phyloP scores from a whole-genome alignment of 1,284 basidiomycete species.

The Ceratobasidium sp. region DNA sequence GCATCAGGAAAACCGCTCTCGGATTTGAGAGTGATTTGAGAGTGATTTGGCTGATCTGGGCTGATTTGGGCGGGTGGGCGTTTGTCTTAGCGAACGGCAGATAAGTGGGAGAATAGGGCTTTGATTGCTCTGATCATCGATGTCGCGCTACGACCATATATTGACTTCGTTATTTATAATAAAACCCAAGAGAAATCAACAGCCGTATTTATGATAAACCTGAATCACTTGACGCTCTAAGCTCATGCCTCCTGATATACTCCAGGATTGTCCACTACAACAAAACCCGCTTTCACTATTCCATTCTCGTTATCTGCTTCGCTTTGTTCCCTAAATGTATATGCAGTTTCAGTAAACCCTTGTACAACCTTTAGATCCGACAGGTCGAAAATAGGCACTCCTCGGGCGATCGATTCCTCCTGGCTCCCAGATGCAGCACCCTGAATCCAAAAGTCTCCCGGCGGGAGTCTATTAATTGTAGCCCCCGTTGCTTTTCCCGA shows the following conservation, averaged over 20 bases:
- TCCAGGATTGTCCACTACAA: background rate
- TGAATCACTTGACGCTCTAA: no score
- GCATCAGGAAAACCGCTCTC: no score
- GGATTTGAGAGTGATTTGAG: no score
- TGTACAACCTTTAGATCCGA: slow-evolving; percentile 3
- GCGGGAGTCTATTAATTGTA: background rate
- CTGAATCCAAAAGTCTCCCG: background rate
- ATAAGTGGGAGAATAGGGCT: no score
- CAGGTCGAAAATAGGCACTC: slow-evolving; percentile 11
- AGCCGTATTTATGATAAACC: no score
- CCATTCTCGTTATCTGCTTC: background rate
- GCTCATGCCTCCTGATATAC: background rate
- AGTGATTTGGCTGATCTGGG: no score
- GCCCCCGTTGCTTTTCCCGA: slow-evolving; percentile 49
- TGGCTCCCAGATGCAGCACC: slow-evolving; percentile 1
- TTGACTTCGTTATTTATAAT: no score
- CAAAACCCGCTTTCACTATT: slow-evolving; percentile 2
- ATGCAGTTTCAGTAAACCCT: background rate
- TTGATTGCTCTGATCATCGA: no score
- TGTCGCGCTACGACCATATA: no score
- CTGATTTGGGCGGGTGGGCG: no score
- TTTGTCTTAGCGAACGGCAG: no score
- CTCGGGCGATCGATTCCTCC: slow-evolving; percentile 5
- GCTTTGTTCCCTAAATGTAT: background rate
- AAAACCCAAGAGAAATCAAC: no score